Evolutionary conservation across 2,329 filamentous ascomycete genomes (phyloP), one percentile per base, ranked within the genome.

Genomic region (Pyricularia grisea): DNA sequence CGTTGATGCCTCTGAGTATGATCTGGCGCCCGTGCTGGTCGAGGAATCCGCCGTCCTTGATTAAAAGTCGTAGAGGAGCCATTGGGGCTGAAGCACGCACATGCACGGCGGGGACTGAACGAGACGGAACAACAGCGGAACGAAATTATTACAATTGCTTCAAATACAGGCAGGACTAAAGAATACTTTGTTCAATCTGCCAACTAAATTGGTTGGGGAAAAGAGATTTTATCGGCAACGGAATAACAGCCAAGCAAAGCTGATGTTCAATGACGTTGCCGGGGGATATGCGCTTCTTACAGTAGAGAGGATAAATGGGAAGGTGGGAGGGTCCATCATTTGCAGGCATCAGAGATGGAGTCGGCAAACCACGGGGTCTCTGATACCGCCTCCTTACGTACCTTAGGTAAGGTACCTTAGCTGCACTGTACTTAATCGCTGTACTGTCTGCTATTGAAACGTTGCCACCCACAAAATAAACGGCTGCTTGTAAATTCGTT

Each of bases 1-100:
- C 87, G 76, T 99, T 99, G 82, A 99, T 97, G 72, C 95, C 95
- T 72, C 95, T 90, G 64, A 99, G 84, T 2, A 92, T 90, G 69
- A 99, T 88, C 79, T 98, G 92, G 71, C 95, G 90, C 72, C 93
- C 90, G 72, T 93, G 81, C 17, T 83, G 78, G 78, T 99, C 96
- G 71, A 92, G 88, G 79, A 99, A 97, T 73, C 88, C 88, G 71
- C 88, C 89, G 72, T 95, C 91, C 75, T 97, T 92, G 74, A 99
- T 94, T 28, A 87, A 88, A 67, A 99, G 84, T 68, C 91, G 89
- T 68, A 94, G 86, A 27, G 88, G 83, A 71, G 90, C 83, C 93
- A 97, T 97, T 72, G 70, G 33, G 58, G 67, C 42, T 28, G 31
- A 9, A 31, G 63, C 58, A 28, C n/a, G 69, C 27, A 50, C 31